phyloP scores from a whole-genome alignment of 495 filamentous ascomycete species.

The Amniculicola lignicola region DNA sequence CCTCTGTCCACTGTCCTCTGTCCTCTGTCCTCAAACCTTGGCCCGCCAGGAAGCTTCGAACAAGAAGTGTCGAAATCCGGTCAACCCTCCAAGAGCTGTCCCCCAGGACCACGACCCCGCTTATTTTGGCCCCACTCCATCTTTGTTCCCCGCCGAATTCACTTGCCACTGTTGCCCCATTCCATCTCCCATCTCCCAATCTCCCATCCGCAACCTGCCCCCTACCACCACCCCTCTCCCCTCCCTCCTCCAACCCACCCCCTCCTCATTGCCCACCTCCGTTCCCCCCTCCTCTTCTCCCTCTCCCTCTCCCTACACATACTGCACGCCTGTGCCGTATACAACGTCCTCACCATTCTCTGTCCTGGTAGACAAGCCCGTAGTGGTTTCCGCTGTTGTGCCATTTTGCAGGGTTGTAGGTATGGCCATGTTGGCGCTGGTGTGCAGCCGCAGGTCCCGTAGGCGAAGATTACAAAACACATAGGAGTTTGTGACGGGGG shows the following conservation, averaged over 20 bases:
- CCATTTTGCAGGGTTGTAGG: slow-evolving; percentile 2
- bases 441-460: slow-evolving; percentile 25
- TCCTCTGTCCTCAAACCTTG: too few species aligned
- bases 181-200: neutral
- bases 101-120: too few species aligned
- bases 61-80: too few species aligned
- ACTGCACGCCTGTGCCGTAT: neutral
- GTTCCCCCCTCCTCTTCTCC: slow-evolving; percentile 5
- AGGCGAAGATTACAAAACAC: slow-evolving; percentile 20
- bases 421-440: slow-evolving; percentile 16
- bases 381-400: neutral
- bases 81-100: too few species aligned
- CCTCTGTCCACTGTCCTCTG: too few species aligned
- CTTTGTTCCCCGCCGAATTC: too few species aligned
- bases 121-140: too few species aligned
- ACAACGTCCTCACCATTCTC: neutral
- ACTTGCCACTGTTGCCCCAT: too few species aligned
- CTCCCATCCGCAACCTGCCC: neutral
- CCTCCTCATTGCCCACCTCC: slow-evolving; percentile 10
- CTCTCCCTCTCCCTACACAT: slow-evolving; percentile 25
- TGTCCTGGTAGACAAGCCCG: slow-evolving; percentile 18
- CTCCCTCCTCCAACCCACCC: slow-evolving; percentile 4
- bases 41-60: too few species aligned
- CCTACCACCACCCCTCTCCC: neutral
- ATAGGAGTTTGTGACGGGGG: too few species aligned